phyloP scores from a whole-genome alignment of 2,329 filamentous ascomycete genomes.

The Paraphaeosphaeria sporulosa region DNA sequence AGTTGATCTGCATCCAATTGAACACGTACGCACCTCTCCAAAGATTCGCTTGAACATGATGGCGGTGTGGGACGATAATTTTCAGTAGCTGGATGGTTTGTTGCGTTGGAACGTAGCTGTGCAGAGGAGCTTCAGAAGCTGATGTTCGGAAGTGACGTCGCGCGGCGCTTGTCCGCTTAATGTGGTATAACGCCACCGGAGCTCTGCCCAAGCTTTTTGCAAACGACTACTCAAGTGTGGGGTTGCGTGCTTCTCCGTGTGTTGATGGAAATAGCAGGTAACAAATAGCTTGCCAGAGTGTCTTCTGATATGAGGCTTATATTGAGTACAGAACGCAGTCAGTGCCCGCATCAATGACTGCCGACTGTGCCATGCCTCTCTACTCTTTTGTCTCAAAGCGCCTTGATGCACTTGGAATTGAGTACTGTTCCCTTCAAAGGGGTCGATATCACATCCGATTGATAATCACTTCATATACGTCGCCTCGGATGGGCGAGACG shows the following conservation, averaged over 20 bases:
- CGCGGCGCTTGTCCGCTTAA: not conserved
- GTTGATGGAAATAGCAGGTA: not conserved
- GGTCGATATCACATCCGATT: not conserved
- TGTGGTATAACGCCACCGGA: constrained; percentile 2
- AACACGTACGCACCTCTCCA: constrained; percentile 7
- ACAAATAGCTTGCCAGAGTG: not conserved
- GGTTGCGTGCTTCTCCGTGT: not conserved
- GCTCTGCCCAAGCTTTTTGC: not conserved
- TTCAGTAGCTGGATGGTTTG: not conserved
- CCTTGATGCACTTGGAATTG: not conserved
- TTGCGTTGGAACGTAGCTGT: not conserved
- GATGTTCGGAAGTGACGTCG: constrained; percentile 9
- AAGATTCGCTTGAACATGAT: constrained; percentile 19
- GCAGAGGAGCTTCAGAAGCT: constrained; percentile 8
- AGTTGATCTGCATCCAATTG: constrained; percentile 54
- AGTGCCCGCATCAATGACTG: not conserved
- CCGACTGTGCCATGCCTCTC: not conserved
- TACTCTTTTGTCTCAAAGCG: not conserved
- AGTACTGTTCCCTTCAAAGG: not conserved
- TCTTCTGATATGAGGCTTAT: not conserved
- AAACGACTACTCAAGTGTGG: not conserved
- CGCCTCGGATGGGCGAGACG: not conserved
- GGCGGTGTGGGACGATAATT: not conserved
- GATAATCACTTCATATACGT: not conserved
- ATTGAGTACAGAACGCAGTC: not conserved